phyloP scores from a whole-genome alignment of 2,329 filamentous ascomycete genomes.

The Fusarium graminum region DNA sequence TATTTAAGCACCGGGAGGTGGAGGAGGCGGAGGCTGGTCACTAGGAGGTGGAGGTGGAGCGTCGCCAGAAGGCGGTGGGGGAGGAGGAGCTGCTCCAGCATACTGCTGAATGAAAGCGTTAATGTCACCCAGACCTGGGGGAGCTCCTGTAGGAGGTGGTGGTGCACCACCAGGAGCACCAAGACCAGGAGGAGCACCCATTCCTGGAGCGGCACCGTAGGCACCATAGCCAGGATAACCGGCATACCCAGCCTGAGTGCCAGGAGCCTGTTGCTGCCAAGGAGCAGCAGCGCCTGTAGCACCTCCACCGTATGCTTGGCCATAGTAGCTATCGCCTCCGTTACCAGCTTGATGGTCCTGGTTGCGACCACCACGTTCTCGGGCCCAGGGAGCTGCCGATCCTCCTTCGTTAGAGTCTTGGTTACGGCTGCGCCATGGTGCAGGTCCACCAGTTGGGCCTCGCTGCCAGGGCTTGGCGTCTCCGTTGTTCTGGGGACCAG shows the following conservation, averaged over 20 bases:
- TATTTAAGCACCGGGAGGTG: constrained; percentile 65
- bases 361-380: constrained; percentile 68
- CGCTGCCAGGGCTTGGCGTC: constrained; percentile 89
- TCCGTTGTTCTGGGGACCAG: constrained; percentile 67
- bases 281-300: constrained; percentile 54
- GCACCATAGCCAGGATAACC: constrained; percentile 62
- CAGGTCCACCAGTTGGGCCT: constrained; percentile 84
- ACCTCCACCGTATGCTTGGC: constrained; percentile 49
- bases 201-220: constrained; percentile 63
- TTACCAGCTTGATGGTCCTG: constrained; percentile 55
- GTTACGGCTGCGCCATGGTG: constrained; percentile 78
- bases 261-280: constrained; percentile 70
- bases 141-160: constrained; percentile 57
- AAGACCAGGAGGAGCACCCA: constrained; percentile 58
- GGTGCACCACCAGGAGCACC: constrained; percentile 63
- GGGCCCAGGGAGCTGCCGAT: constrained; percentile 71
- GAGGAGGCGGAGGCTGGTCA: constrained; percentile 73
- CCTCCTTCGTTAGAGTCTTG: constrained; percentile 65
- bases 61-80: constrained; percentile 69
- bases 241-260: constrained; percentile 69
- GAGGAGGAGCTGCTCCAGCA: constrained; percentile 65
- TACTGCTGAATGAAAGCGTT: constrained; percentile 78
- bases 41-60: constrained; percentile 74
- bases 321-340: constrained; percentile 50
- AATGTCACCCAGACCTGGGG: constrained; percentile 69